Evolutionary conservation across 306 rosid species (phyloP).

Genomic region (Ochetophila trinervis): DNA sequence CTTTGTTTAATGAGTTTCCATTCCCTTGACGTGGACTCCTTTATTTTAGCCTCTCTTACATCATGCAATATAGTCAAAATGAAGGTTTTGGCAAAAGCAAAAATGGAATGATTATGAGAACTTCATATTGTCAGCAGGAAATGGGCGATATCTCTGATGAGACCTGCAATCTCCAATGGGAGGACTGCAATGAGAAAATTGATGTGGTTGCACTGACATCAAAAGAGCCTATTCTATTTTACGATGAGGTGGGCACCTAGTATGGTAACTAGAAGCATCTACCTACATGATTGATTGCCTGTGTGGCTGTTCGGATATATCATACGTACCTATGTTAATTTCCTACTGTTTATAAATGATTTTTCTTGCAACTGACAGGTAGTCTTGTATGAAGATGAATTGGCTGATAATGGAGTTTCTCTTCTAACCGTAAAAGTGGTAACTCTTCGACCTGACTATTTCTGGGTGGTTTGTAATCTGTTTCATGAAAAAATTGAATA

Average conservation of each 20-base stretch:
- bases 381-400: constrained; percentile 89
- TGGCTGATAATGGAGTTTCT: constrained; percentile 91
- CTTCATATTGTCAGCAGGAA: constrained; percentile 38
- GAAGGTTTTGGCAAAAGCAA: neutral
- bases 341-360: constrained; percentile 12
- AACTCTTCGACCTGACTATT: constrained; percentile 25
- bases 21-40: neutral
- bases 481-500: constrained; percentile 17
- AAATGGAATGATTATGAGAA: neutral
- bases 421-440: constrained; percentile 98
- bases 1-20: neutral
- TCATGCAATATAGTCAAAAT: neutral
- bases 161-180: constrained; percentile 55
- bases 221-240: constrained; percentile 93
- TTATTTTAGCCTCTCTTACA: neutral
- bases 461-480: constrained; percentile 1
- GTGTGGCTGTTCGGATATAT: constrained; percentile 2
- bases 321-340: too few relatives aligned
- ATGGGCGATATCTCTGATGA: constrained; percentile 36
- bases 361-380: constrained; percentile 55
- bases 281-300: neutral
- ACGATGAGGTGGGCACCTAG: constrained; percentile 68
- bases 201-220: constrained; percentile 74
- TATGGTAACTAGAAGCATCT: constrained; percentile 6
- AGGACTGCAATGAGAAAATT: constrained; percentile 74